phyloP scores from a whole-genome alignment of 129 eudicot genomes.

The Saposhnikovia divaricata region DNA sequence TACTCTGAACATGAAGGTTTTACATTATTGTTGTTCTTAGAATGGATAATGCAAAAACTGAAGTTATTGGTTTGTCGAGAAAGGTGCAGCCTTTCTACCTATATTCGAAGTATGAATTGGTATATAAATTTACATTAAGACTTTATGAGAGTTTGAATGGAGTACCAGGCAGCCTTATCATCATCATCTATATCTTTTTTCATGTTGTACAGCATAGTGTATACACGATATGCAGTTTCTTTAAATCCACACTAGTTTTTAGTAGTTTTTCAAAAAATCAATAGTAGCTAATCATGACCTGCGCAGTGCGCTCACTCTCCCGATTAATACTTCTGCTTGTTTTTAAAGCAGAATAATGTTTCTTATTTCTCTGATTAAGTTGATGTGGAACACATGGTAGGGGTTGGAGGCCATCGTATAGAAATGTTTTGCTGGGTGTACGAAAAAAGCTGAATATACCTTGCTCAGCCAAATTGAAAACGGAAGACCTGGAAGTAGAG shows the following conservation, averaged over 20 bases:
- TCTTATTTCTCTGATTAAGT: slow-evolving; percentile 4
- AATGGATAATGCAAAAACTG: not conserved
- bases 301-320: not conserved
- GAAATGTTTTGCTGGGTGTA: slow-evolving; percentile 76
- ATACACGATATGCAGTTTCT: not conserved
- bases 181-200: not conserved
- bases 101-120: not conserved
- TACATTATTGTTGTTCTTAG: not conserved
- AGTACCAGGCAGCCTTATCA: not conserved
- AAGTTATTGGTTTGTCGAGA: not conserved
- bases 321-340: not conserved
- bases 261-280: not conserved
- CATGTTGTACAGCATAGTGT: not conserved
- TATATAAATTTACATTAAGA: not conserved
- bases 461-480: slow-evolving; percentile 67
- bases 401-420: slow-evolving; percentile 97
- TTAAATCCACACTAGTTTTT: not conserved
- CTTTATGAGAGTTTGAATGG: not conserved
- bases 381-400: slow-evolving; percentile 24
- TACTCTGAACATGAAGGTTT: not conserved
- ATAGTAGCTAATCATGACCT: not conserved
- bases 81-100: not conserved
- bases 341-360: not conserved
- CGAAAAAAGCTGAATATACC: slow-evolving; percentile 64
- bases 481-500: slow-evolving; percentile 91